These are phyloP conservation scores for Diaporthe citrichinensis DNA, from an alignment of 2,329 filamentous ascomycete species.

Conservation along the genomic window DNA sequence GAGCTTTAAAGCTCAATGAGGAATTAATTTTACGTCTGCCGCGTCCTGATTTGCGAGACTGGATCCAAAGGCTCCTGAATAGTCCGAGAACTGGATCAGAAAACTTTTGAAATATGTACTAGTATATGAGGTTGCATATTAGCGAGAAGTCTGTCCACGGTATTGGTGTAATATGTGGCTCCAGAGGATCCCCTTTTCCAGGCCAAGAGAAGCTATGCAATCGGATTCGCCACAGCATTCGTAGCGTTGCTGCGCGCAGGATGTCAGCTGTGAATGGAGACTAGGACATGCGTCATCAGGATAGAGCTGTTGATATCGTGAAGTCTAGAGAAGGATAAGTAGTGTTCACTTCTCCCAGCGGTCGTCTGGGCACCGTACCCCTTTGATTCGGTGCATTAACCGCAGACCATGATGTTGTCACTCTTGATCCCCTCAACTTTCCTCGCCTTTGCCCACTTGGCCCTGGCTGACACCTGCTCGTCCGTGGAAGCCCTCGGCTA, in stretches of 20 bases:
- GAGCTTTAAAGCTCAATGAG: not conserved
- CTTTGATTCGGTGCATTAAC: not conserved
- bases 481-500: constrained; percentile 1
- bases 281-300: not conserved
- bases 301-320: not conserved
- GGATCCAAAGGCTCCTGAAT: not conserved
- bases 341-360: not conserved
- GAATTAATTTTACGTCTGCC: not conserved
- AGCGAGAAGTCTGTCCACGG: constrained; percentile 3
- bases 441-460: not conserved
- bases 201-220: not conserved
- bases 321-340: not conserved
- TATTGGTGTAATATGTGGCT: not conserved
- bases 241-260: not conserved
- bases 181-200: not conserved
- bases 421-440: not conserved
- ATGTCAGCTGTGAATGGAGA: not conserved
- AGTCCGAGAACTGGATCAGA: not conserved
- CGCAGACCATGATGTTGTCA: not conserved
- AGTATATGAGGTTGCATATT: not conserved
- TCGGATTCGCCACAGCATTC: not conserved
- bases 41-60: not conserved
- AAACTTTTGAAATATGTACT: not conserved
- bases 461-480: constrained; percentile 1
- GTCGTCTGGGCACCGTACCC: not conserved